Conservation (phyloP, 129 eudicot genomes). For the Flaveria sonorensis region DNA sequence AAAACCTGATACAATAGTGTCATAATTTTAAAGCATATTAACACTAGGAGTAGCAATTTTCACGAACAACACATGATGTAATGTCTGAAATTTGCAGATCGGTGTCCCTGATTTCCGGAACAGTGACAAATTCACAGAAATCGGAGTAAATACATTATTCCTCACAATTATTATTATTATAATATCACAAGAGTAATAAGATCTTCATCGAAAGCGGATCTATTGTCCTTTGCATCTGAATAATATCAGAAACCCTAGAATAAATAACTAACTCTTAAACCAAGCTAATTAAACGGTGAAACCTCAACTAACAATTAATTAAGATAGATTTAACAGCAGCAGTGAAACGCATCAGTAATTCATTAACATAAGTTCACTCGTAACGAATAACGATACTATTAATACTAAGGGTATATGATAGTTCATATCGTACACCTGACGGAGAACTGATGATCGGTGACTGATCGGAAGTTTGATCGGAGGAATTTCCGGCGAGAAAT, state of each 20-base stretch:
- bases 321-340: no score
- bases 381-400: neutral
- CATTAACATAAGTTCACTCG: neutral
- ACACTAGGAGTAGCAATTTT: constrained; percentile 9
- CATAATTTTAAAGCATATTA: neutral
- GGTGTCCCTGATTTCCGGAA: constrained; percentile 40
- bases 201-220: constrained; percentile 33
- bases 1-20: constrained; percentile 16
- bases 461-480: constrained; percentile 4
- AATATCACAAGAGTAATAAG: neutral
- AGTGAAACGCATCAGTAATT: neutral
- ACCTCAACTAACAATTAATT: neutral
- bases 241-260: constrained; percentile 2
- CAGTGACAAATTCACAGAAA: constrained; percentile 35
- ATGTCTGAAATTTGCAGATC: constrained; percentile 40
- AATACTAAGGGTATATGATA: neutral
- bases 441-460: neutral
- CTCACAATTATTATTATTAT: constrained; percentile 10
- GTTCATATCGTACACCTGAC: neutral
- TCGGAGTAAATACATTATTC: constrained; percentile 25
- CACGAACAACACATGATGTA: constrained; percentile 33
- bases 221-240: neutral
- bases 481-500: neutral
- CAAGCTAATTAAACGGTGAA: neutral
- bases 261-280: neutral